phyloP scores from a whole-genome alignment of 164 flowering plant genomes.

The Tinospora cordifolia region DNA sequence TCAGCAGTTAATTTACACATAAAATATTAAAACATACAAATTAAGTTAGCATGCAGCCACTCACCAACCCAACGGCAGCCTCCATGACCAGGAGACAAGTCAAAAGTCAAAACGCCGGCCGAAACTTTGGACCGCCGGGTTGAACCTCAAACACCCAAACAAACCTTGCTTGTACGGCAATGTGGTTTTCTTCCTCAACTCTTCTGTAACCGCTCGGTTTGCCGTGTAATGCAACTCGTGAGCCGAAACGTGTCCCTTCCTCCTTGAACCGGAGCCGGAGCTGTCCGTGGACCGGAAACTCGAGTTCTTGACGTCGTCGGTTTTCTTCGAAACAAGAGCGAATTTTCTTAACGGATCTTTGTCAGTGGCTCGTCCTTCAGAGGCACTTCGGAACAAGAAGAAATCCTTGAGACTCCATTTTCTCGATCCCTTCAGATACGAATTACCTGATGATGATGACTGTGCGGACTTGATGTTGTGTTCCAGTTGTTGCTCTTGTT shows the following conservation, averaged over 20 bases:
- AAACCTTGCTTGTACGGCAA: slow-evolving; percentile 79
- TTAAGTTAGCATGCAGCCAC: too few relatives aligned
- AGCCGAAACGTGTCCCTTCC: slow-evolving; percentile 53
- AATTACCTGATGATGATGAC: slow-evolving; percentile 6
- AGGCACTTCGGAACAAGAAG: slow-evolving; percentile 78
- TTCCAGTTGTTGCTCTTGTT: slow-evolving; percentile 9
- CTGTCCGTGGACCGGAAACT: slow-evolving; percentile 43
- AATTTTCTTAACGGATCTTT: slow-evolving; percentile 65
- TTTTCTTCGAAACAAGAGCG: slow-evolving; percentile 27
- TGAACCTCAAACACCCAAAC: slow-evolving; percentile 51
- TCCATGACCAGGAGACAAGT: too few relatives aligned
- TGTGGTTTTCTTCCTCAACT: slow-evolving; percentile 66
- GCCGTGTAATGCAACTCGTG: slow-evolving; percentile 70
- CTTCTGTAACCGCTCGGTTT: slow-evolving; percentile 69
- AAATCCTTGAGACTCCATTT: slow-evolving; percentile 79
- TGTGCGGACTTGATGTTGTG: slow-evolving; percentile 7
- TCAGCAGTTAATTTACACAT: too few relatives aligned
- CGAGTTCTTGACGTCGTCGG: slow-evolving; percentile 36
- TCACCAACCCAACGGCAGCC: too few relatives aligned
- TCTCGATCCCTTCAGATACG: slow-evolving; percentile 22
- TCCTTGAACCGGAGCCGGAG: slow-evolving; percentile 23
- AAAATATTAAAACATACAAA: too few relatives aligned
- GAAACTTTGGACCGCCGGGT: slow-evolving; percentile 42
- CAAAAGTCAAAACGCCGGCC: slow-evolving; percentile 33
- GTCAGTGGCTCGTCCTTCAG: slow-evolving; percentile 72